These are phyloP conservation scores for Fragaria vesca DNA, from an alignment of 306 rosid species.

Conservation along the genomic window DNA sequence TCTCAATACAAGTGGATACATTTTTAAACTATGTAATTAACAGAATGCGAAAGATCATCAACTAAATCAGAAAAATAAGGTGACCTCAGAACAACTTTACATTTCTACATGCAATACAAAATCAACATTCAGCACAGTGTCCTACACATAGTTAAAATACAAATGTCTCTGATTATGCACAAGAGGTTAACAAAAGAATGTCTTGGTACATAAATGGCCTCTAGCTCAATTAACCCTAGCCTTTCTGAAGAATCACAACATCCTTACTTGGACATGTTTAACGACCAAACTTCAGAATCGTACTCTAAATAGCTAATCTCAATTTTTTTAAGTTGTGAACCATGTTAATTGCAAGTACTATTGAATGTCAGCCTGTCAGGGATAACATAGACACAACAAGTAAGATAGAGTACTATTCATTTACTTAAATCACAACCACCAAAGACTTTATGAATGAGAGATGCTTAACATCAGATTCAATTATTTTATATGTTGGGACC, in stretches of 20 bases:
- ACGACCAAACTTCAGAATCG: neutral
- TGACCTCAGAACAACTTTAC: neutral
- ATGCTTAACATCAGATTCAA: neutral
- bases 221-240: neutral
- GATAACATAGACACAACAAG: neutral
- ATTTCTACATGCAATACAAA: neutral
- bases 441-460: neutral
- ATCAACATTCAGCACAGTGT: neutral
- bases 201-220: neutral
- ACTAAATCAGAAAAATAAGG: neutral
- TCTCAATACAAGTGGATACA: neutral
- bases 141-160: neutral
- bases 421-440: neutral
- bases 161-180: neutral
- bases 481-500: neutral
- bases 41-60: neutral
- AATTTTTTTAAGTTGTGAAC: neutral
- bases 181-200: neutral
- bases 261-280: neutral
- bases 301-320: neutral
- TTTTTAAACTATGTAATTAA: slow-evolving; percentile 1
- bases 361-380: neutral
- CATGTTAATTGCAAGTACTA: neutral
- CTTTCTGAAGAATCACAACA: neutral
- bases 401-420: neutral